Conservation (phyloP, 1,284 basidiomycete species). For the Cutaneotrichosporon cutaneum region DNA sequence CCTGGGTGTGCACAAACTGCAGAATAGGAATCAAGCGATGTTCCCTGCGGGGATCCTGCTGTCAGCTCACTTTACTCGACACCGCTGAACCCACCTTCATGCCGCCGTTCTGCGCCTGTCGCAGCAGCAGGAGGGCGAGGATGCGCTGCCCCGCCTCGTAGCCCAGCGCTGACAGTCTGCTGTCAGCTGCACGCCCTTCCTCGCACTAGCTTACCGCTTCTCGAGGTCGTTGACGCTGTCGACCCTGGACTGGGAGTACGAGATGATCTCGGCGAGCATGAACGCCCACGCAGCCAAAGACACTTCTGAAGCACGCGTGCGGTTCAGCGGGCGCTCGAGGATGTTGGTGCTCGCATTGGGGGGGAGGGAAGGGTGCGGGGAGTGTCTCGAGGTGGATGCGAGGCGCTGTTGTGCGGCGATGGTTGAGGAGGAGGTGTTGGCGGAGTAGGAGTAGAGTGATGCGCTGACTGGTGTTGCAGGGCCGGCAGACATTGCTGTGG, state of each 20-base stretch:
- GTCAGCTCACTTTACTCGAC: conserved; percentile 43
- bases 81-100: conserved; percentile 63
- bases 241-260: conserved; percentile 93
- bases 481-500: background rate
- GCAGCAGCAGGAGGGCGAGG: conserved; percentile 55
- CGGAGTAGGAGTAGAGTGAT: conserved; percentile 19
- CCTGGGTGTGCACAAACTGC: conserved; percentile 86
- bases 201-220: conserved; percentile 58
- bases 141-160: conserved; percentile 83
- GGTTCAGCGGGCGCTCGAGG: conserved; percentile 81
- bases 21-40: conserved; percentile 82
- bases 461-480: conserved; percentile 5
- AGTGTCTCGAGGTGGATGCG: conserved; percentile 13
- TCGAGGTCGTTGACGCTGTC: conserved; percentile 93
- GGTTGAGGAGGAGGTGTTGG: conserved; percentile 20
- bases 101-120: conserved; percentile 46
- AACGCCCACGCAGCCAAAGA: conserved; percentile 79
- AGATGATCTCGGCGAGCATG: conserved; percentile 84
- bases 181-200: conserved; percentile 1
- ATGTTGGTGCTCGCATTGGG: conserved; percentile 45
- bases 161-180: conserved; percentile 82
- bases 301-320: conserved; percentile 75
- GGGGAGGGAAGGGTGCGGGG: conserved; percentile 13
- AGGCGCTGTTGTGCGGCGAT: conserved; percentile 19
- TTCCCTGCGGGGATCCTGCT: conserved; percentile 82